A percentile compares a stretch with the other conserved stretches of the same genome.
Conservation (phyloP, 352 stramenopile species). For the Pythium sp. region DNA sequence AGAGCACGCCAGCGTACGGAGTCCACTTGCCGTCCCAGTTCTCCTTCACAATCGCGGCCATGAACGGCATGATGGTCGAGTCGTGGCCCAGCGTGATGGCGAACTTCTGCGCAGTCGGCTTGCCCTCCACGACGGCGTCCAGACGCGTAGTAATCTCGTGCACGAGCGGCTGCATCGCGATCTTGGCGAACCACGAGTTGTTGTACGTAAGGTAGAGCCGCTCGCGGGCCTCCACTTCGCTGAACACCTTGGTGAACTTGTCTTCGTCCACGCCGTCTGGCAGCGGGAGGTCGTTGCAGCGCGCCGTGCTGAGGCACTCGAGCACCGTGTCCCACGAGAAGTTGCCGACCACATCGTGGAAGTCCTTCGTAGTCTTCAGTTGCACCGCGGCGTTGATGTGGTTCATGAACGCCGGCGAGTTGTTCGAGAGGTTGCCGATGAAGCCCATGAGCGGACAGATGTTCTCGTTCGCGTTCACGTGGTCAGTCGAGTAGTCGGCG, state of each 20-base stretch:
- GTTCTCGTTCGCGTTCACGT: slow-evolving; percentile 75
- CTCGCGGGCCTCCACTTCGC: slow-evolving; percentile 71
- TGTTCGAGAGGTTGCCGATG: slow-evolving; percentile 59
- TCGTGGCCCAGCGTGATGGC: slow-evolving; percentile 81
- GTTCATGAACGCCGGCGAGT: slow-evolving; percentile 49
- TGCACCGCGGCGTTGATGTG: slow-evolving; percentile 47
- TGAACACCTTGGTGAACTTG: slow-evolving; percentile 74
- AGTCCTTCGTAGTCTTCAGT: slow-evolving; percentile 54
- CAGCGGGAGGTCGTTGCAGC: slow-evolving; percentile 74
- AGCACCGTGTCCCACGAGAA: slow-evolving; percentile 80
- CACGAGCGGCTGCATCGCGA: slow-evolving; percentile 83
- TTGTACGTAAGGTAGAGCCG: slow-evolving; percentile 69
- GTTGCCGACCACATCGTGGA: slow-evolving; percentile 62
- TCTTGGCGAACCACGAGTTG: slow-evolving; percentile 78
- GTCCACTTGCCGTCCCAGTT: slow-evolving; percentile 86
- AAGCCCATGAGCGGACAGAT: slow-evolving; percentile 77
- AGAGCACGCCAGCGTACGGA: slow-evolving; percentile 74
- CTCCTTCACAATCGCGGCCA: slow-evolving; percentile 62
- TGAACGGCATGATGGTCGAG: slow-evolving; percentile 85
- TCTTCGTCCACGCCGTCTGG: slow-evolving; percentile 61
- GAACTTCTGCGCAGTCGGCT: slow-evolving; percentile 45
- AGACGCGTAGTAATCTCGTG: slow-evolving; percentile 65
- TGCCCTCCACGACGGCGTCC: slow-evolving; percentile 42
- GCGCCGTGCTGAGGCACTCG: slow-evolving; percentile 77
- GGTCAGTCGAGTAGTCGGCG: slow-evolving; percentile 70